phyloP scores from a whole-genome alignment of 164 flowering plant genomes.

The Chimonanthus salicifolius region DNA sequence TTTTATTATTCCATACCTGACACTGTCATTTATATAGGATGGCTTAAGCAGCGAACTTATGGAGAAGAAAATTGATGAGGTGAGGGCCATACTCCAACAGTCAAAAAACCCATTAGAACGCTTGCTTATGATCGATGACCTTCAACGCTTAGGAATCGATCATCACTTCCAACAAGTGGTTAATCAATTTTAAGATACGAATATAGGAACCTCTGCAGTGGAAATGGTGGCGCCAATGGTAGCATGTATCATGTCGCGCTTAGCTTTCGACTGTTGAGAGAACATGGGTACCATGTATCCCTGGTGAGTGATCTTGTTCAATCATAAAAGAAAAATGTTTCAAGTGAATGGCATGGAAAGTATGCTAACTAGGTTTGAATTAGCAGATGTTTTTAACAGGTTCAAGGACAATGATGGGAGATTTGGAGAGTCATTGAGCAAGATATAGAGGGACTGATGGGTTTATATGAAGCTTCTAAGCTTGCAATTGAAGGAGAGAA shows the following conservation, averaged over 20 bases:
- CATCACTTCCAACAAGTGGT: conserved; percentile 1
- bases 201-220: not conserved
- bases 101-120: not conserved
- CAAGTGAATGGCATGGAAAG: not conserved
- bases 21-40: not conserved
- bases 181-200: not conserved
- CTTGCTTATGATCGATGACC: not conserved
- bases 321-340: too few relatives aligned
- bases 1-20: not conserved
- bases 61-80: not conserved
- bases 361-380: not conserved
- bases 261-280: conserved; percentile 2
- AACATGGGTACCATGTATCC: conserved; percentile 4
- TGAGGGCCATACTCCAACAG: not conserved
- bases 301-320: not conserved
- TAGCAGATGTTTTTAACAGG: conserved; percentile 22
- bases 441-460: conserved; percentile 22
- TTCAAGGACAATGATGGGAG: conserved; percentile 29
- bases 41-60: not conserved
- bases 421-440: conserved; percentile 6
- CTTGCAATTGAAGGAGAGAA: conserved; percentile 19
- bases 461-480: conserved; percentile 25
- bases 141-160: conserved; percentile 1
- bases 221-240: not conserved
- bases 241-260: conserved; percentile 2